These are phyloP conservation scores for Phytophthora quininea DNA, from an alignment of 352 stramenopile genomes.

Conservation along the genomic window DNA sequence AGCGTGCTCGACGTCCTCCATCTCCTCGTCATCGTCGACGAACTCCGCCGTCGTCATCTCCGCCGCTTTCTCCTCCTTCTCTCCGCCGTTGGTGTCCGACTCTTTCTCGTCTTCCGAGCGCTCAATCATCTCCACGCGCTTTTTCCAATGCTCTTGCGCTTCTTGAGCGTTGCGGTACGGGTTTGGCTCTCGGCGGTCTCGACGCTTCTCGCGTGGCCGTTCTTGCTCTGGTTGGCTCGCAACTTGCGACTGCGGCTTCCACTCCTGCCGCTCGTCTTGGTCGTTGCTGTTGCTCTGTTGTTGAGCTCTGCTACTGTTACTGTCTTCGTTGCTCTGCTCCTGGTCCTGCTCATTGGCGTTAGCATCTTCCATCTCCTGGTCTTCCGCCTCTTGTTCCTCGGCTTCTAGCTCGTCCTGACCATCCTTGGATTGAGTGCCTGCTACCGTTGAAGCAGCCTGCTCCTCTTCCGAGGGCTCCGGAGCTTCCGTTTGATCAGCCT, in stretches of 20 bases:
- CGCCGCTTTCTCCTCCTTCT: slow-evolving; percentile 37
- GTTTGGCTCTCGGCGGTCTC: slow-evolving; percentile 91
- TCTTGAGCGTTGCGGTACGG: slow-evolving; percentile 95
- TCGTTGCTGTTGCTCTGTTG: slow-evolving; percentile 58
- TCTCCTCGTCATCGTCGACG: slow-evolving; percentile 67
- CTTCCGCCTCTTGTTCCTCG: slow-evolving; percentile 49
- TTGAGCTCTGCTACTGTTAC: slow-evolving; percentile 56
- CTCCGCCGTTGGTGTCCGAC: slow-evolving; percentile 37
- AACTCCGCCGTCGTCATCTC: slow-evolving; percentile 71
- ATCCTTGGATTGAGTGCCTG: slow-evolving; percentile 84
- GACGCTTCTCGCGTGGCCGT: slow-evolving; percentile 73
- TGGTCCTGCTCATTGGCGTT: slow-evolving; percentile 55
- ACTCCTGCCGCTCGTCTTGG: slow-evolving; percentile 65
- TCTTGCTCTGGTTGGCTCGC: slow-evolving; percentile 46
- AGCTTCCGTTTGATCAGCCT: slow-evolving; percentile 63
- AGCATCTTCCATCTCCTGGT: slow-evolving; percentile 54
- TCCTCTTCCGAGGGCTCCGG: slow-evolving; percentile 50
- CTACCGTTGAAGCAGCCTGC: slow-evolving; percentile 61
- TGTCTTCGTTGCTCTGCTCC: slow-evolving; percentile 61
- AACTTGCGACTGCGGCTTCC: slow-evolving; percentile 59
- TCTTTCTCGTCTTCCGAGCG: slow-evolving; percentile 50
- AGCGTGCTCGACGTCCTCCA: slow-evolving; percentile 71
- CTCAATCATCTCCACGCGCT: slow-evolving; percentile 92
- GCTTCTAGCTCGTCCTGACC: slow-evolving; percentile 77
- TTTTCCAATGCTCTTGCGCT: slow-evolving; percentile 97